Evolutionary conservation across 257 asterid genomes (phyloP), one percentile per base, ranked within the genome.

Genomic region (Solanum ossicruentum): DNA sequence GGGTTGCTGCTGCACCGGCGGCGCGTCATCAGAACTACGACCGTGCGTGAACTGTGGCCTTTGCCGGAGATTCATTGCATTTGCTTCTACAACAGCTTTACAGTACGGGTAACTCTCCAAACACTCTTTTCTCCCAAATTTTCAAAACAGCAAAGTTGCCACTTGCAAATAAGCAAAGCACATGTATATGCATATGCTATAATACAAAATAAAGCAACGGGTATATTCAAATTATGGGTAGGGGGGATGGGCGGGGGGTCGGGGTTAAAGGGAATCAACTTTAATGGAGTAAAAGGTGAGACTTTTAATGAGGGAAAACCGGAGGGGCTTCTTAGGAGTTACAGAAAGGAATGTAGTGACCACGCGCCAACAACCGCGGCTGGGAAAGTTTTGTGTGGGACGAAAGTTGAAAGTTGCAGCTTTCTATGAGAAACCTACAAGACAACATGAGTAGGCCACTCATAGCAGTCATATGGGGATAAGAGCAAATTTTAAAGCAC

Each of bases 31-130:
- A 10, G 23, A 78, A 3, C 32, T 94, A 63, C 94, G 93, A 80
- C 92, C 94, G 90, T 94, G 92, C 89, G 93, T 84, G 18, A 91
- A 81, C 0, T 15, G 51, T 9, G 92, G 91, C 18, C 95, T 94
- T 26, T 91, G 95, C 91, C 97, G 84, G 55, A 92, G 88, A 87
- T 85, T 91, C 94, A 93, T 94, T 23, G 89, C 93, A 85, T 87
- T 75, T 26, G n/a, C 85, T 81, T 41, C 61, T 55, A 15, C 43
- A 47, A 70, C 86, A 83, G 71, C 20, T 61, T 83, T 51, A 67
- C 84, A 83, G 86, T 84, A 32, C 15, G 88, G 86, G 32, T 84
- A 86, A 77, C 47, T 84, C 79, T 84, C 66, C 47, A 47, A 51
- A 66, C 47, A 12, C 47, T 17, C n/a, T 49, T 75, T 23, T 77